Base-by-base conservation (phyloP, 371 early-diverging fungal genomes). In the Batkoa obscura region DNA sequence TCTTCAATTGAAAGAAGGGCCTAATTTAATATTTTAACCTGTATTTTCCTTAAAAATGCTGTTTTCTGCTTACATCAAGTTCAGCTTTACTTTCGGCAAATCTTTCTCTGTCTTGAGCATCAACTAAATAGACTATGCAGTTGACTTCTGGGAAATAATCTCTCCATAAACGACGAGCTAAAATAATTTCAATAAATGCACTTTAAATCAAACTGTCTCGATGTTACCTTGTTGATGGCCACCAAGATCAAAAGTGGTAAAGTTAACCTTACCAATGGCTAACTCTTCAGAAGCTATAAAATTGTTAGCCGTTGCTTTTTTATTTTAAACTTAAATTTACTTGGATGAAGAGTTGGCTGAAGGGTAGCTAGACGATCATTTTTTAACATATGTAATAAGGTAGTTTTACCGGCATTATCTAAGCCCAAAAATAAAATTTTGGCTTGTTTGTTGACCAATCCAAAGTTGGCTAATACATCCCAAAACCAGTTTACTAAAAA, bases 401-500 rank as follows among this genome's bases (percentile, higher is more conserved):
- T 99, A 5, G 99, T 99, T 73, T 99, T 99, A 58, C 99, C 99
- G 57, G 99, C 97, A 76, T 99, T 99, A 70, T 99, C 99, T 56
- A 99, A 82, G 48, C 99, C 99, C 56, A 99, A 80, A 76, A 99
- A 99, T 47, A 99, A 79, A 65, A 99, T 90, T 72, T 93, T 94
- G 56, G 98, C 96, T 66, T 92, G 92, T 77, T 96, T 96, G 73
- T 94, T 92, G 64, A 90, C 75, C 62, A 97, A 83, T 60, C 90
- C 94, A 50, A 89, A 73, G 57, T 70, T 71, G 59, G 81, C 69
- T 56, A 93, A 73, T 46, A 91, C 82, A 67, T 88, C 85, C 74
- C 82, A 87, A 72, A 93, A 88, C 94, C 94, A 93, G 69, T 86
- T 84, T 64, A 90, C 72, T 66, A 93, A 75, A 71, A 90, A 91